Conservation (phyloP, 805 yeast species). For the Candida tammaniensis region DNA sequence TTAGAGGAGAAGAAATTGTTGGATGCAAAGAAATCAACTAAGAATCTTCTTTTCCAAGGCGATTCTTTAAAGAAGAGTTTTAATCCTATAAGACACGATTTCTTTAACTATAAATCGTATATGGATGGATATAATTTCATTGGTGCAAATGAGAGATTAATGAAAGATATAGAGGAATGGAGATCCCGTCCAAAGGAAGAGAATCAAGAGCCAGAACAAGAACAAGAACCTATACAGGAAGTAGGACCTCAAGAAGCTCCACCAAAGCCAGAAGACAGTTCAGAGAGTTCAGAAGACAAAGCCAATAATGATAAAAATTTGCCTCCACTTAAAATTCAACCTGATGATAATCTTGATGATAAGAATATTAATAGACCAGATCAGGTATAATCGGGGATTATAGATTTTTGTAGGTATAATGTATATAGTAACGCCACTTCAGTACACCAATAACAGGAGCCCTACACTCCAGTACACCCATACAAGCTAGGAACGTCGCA, state of each 20-base stretch:
- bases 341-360: background rate
- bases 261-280: no score
- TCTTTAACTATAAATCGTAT: slow-evolving; percentile 13
- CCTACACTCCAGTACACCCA: background rate
- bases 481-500: background rate
- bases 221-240: background rate
- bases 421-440: no score
- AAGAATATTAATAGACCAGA: background rate
- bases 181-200: background rate
- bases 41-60: slow-evolving; percentile 13
- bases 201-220: slow-evolving; percentile 1
- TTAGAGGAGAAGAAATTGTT: slow-evolving; percentile 24
- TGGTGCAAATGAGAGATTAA: slow-evolving; percentile 2
- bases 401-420: no score
- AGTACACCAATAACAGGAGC: no score
- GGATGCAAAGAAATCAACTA: slow-evolving; percentile 18
- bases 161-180: slow-evolving; percentile 3
- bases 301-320: background rate
- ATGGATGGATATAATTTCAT: slow-evolving; percentile 9
- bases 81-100: slow-evolving; percentile 20
- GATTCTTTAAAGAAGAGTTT: slow-evolving; percentile 7
- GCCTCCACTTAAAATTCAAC: background rate
- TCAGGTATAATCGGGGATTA: no score
- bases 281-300: no score
- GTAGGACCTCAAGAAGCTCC: background rate